phyloP scores from a whole-genome alignment of 768 basidiomycete genomes.

The Boletus edulis region DNA sequence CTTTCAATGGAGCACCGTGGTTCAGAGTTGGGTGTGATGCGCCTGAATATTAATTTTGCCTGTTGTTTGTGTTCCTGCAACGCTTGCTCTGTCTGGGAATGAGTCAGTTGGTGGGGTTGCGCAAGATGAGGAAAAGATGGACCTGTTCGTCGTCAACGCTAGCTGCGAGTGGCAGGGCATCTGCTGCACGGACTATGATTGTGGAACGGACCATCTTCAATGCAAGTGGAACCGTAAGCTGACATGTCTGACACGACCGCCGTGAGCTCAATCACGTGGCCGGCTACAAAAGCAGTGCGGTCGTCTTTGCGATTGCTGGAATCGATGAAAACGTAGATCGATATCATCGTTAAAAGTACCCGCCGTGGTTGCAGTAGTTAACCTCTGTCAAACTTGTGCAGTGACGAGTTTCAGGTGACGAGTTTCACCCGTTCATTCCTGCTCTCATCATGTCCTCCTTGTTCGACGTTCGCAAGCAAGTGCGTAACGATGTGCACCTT shows the following conservation, averaged over 20 bases:
- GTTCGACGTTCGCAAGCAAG: slow-evolving; percentile 73
- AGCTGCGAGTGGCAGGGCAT: slow-evolving; percentile 88
- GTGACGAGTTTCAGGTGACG: neutral
- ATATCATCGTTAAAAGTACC: no score
- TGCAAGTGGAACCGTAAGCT: neutral
- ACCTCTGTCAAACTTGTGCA: no score
- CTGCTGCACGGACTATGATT: slow-evolving; percentile 78
- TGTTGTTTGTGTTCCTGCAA: slow-evolving; percentile 99
- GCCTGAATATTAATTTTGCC: slow-evolving; percentile 92
- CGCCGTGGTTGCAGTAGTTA: no score
- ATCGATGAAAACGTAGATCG: no score
- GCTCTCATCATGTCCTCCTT: slow-evolving; percentile 36
- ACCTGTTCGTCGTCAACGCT: slow-evolving; percentile 98
- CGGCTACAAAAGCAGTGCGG: neutral
- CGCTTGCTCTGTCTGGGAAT: slow-evolving; percentile 79
- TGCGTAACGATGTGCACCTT: slow-evolving; percentile 23
- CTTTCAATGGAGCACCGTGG: slow-evolving; percentile 97
- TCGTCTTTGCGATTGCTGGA: no score
- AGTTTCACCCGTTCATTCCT: neutral
- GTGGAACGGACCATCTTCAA: slow-evolving; percentile 80
- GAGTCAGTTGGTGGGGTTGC: slow-evolving; percentile 1
- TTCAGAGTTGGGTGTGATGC: slow-evolving; percentile 92
- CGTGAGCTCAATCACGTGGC: slow-evolving; percentile 11
- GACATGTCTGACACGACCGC: neutral
- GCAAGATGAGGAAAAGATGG: slow-evolving; percentile 12